Conservation (phyloP, 139 green algal species). For the Monoraphidium neglectum region DNA sequence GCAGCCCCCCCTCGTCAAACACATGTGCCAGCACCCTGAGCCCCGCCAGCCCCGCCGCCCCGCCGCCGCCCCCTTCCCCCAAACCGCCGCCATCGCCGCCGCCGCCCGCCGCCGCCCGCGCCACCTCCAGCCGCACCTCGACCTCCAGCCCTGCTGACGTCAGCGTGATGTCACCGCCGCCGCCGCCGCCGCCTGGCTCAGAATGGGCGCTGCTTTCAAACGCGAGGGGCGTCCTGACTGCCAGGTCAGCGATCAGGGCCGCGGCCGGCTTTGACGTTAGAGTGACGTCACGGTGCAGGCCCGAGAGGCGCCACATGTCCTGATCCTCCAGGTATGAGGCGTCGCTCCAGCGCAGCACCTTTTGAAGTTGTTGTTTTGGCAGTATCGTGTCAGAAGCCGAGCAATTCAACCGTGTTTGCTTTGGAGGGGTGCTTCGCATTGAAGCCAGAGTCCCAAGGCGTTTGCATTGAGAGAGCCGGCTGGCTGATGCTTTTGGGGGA, state of each 20-base stretch:
- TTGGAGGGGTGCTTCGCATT: too few species aligned
- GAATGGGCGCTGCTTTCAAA: slow-evolving; percentile 41
- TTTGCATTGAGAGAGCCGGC: too few species aligned
- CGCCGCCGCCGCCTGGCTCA: neutral
- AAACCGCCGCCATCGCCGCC: neutral
- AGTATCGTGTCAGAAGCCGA: too few species aligned
- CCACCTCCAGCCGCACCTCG: slow-evolving; percentile 19
- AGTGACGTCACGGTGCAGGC: slow-evolving; percentile 87
- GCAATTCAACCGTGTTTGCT: too few species aligned
- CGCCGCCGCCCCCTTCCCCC: neutral
- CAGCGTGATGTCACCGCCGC: slow-evolving; percentile 4
- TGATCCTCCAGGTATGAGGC: slow-evolving; percentile 97
- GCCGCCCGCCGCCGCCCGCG: neutral
- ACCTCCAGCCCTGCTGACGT: slow-evolving; percentile 38
- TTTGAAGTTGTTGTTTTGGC: neutral
- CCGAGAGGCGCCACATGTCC: slow-evolving; percentile 96
- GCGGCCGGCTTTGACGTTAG: slow-evolving; percentile 66
- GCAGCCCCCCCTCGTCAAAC: too few species aligned
- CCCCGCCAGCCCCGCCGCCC: too few species aligned
- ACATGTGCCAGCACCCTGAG: too few species aligned
- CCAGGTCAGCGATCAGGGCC: slow-evolving; percentile 71
- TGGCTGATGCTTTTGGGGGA: too few species aligned
- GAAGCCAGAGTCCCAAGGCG: too few species aligned
- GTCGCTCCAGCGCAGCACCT: slow-evolving; percentile 93
- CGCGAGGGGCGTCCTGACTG: slow-evolving; percentile 59